Base-by-base conservation (phyloP, 352 stramenopile genomes). In the Phytophthora niederhauseri region DNA sequence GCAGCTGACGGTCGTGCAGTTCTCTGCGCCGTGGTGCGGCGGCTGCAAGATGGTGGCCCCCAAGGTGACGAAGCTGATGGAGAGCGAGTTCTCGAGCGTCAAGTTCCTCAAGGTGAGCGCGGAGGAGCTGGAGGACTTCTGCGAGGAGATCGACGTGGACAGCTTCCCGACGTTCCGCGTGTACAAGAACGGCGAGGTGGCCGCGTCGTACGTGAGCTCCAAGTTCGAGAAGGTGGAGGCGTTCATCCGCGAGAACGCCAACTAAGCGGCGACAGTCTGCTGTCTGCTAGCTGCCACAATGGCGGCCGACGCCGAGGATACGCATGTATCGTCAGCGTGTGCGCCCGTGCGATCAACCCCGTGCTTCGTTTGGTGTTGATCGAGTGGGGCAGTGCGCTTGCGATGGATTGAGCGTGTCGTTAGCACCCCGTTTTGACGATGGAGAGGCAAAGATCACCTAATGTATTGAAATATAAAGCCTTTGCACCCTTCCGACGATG, bases 161-260 rank as follows among this genome's bases (percentile, higher is more conserved):
- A 88, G 84, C 66, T 92, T 92, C 74, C 87, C 87, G 14, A 85
- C 82, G 56, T 91, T 94, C 65, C 85, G 85, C 60, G 76, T 92
- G 50, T 94, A 94, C 76, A 90, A 91, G 76, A 76, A 82, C 46
- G 80, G 80, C 61, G 72, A 91, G 64, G 59, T 92, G 38, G 55
- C 86, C 2, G 78, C 72, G 26, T 85, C 90, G 28, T 94, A 94
- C 76, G 84, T 83, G 60, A 85, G 87, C 75, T 91, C 84, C 72
- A 93, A 93, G 76, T 75, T 79, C 54, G 87, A 94, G 45, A 92
- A 94, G 75, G 81, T 92, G 31, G 86, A 92, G 66, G 73, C 89
- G 61, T 90, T 94, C 61, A 82, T 93, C 63, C 82, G 79, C 46
- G 72, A 82, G 64, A 74, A 88, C 55, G 68, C 43, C 4, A 34